Base-by-base conservation (phyloP, 495 filamentous ascomycete species). In the Hyaloscypha bicolor region DNA sequence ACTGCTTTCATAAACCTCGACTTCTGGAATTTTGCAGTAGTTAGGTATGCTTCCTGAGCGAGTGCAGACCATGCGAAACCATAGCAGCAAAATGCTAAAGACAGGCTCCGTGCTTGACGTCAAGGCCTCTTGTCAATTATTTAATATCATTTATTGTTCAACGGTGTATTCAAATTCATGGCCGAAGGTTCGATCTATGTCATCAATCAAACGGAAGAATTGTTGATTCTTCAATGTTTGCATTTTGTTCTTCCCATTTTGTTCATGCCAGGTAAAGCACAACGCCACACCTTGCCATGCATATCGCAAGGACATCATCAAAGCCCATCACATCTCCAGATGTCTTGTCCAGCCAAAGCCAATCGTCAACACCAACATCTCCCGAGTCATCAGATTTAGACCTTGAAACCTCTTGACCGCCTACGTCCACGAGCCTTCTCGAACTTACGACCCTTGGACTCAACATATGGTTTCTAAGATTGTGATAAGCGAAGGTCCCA, bases 371-470 rank as follows among this genome's bases (percentile, higher is more conserved):
- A 69, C 37, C 29, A 37, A 21, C 21, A 62, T 62, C 35, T 21
- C 51, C 35, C 29, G 39, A 59, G 62, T 53, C 19, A 53, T 55
- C n/a, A 21, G 5, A 69, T 67, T 39, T 94, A 99, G 78, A 99
- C 95, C 92, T 99, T 99, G 92, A 98, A 99, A 85, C 96, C 95
- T 71, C 88, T 84, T 72, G 93, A 97, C 79, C 93, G 85, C 86
- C 95, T 94, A 80, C 95, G 92, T 77, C 95, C 95, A 93, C 95
- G 94, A 77, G 94, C 95, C 63, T 87, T 85, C 88, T 99, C 95
- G 85, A 98, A 99, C 86, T 99, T 99, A 80, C 96, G 91, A 75
- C 96, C 96, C 89, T 99, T 99, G 86, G 91, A 95, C 80, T 90
- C 88, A 74, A 99, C 88, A 73, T 97, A 94, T 31, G 96, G 96